Conservation (phyloP, 192 early-diverging fungal species). For the Gonapodya prolifera region DNA sequence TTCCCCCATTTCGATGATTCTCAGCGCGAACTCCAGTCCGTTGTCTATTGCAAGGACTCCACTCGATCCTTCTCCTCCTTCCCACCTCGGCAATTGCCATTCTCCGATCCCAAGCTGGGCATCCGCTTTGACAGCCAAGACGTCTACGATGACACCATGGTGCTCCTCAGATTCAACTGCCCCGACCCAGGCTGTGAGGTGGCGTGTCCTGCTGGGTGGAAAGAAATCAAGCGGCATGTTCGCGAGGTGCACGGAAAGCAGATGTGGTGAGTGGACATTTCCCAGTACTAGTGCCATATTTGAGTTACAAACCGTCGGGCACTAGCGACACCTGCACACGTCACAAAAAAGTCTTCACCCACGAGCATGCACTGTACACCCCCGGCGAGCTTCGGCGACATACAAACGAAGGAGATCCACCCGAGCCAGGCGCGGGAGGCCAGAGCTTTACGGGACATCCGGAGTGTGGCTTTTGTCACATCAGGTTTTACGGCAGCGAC, state of each 20-base stretch:
- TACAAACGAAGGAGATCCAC: constrained; percentile 49
- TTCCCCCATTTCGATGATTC: neutral
- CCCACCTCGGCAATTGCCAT: constrained; percentile 29
- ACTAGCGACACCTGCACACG: constrained; percentile 73
- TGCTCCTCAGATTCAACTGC: constrained; percentile 74
- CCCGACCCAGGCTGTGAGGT: constrained; percentile 65
- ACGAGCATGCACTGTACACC: constrained; percentile 83
- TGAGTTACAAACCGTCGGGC: neutral
- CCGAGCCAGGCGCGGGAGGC: constrained; percentile 13
- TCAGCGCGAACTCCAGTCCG: constrained; percentile 61
- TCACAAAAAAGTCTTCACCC: constrained; percentile 84
- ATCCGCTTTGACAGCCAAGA: constrained; percentile 65
- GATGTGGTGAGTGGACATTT: constrained; percentile 50
- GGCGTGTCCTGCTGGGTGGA: constrained; percentile 61
- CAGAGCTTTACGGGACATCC: constrained; percentile 68
- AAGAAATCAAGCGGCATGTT: constrained; percentile 70
- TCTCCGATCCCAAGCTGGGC: constrained; percentile 47
- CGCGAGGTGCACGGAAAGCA: constrained; percentile 56
- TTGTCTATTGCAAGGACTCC: constrained; percentile 63
- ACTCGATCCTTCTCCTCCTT: constrained; percentile 23
- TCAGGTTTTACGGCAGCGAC: constrained; percentile 76
- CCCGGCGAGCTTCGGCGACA: constrained; percentile 62
- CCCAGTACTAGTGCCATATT: neutral
- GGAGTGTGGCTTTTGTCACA: constrained; percentile 76
- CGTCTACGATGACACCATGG: constrained; percentile 58